Evolutionary conservation across 2,329 filamentous ascomycete genomes (phyloP).

Genomic region (Anthostomella pinea): DNA sequence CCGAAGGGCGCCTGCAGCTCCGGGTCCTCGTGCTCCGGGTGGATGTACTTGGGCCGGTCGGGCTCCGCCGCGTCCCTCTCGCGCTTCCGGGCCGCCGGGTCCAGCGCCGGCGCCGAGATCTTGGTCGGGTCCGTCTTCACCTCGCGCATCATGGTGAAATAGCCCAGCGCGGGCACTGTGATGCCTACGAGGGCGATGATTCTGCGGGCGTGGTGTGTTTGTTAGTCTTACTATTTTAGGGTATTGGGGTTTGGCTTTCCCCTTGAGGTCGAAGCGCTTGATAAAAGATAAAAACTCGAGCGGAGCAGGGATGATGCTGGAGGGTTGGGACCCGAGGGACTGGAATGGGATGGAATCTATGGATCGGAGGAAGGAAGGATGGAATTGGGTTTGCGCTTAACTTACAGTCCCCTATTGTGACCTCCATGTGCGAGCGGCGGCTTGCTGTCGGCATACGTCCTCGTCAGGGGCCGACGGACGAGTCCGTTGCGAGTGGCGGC

Average conservation of each 20-base stretch:
- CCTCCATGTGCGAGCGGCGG: slow-evolving; percentile 3
- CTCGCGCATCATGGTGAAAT: slow-evolving; percentile 8
- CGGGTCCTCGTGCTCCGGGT: slow-evolving; percentile 18
- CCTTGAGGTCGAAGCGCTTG: not conserved
- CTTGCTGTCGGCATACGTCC: slow-evolving; percentile 4
- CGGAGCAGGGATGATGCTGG: too few species aligned
- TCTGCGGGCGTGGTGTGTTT: slow-evolving; percentile 4
- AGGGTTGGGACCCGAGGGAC: too few species aligned
- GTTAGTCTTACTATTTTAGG: not conserved
- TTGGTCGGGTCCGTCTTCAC: not conserved
- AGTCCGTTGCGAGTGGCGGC: not conserved
- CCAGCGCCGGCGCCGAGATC: slow-evolving; percentile 5
- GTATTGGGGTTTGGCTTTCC: not conserved
- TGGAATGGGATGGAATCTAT: too few species aligned
- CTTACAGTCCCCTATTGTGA: too few species aligned
- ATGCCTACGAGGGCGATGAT: slow-evolving; percentile 11
- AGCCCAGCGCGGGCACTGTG: slow-evolving; percentile 12
- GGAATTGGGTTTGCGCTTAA: too few species aligned
- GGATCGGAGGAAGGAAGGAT: too few species aligned
- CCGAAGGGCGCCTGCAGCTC: slow-evolving; percentile 17
- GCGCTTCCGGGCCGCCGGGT: slow-evolving; percentile 12
- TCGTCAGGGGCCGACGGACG: slow-evolving; percentile 1
- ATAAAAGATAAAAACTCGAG: not conserved
- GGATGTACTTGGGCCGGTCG: slow-evolving; percentile 6
- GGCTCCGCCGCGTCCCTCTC: slow-evolving; percentile 1